Conservation (phyloP, 768 basidiomycete species). For the Macrolepiota dolichaula region DNA sequence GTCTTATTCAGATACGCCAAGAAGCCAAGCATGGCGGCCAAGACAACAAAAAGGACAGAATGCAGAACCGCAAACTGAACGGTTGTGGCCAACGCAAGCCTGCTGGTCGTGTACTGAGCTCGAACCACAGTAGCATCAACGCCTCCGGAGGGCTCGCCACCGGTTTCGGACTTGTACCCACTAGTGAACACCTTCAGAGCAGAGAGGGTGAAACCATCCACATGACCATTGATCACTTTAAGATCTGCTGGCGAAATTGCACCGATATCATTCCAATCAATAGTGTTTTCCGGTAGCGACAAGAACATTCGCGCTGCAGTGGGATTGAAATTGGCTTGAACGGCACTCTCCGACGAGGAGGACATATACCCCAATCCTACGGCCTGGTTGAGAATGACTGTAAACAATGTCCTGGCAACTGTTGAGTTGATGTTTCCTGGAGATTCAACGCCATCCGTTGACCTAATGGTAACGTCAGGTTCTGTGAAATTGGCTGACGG, state of each 20-base stretch:
- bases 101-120: background rate
- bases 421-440: background rate
- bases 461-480: background rate
- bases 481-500: background rate
- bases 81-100: background rate
- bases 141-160: no score
- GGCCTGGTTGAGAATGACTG: background rate
- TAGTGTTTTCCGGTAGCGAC: background rate
- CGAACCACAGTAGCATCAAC: background rate
- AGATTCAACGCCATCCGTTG: background rate
- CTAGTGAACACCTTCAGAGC: constrained; percentile 2
- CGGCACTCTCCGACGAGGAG: background rate
- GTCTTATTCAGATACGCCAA: background rate
- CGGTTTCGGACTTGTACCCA: background rate
- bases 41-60: background rate
- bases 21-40: background rate
- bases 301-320: background rate
- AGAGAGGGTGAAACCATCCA: background rate
- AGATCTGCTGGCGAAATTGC: background rate
- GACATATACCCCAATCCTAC: background rate
- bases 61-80: background rate
- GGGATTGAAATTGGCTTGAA: background rate
- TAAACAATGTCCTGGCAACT: background rate
- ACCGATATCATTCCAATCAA: background rate
- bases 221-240: background rate